Conservation (phyloP, 1,284 basidiomycete species). For the Paramarasmius palmivorus region DNA sequence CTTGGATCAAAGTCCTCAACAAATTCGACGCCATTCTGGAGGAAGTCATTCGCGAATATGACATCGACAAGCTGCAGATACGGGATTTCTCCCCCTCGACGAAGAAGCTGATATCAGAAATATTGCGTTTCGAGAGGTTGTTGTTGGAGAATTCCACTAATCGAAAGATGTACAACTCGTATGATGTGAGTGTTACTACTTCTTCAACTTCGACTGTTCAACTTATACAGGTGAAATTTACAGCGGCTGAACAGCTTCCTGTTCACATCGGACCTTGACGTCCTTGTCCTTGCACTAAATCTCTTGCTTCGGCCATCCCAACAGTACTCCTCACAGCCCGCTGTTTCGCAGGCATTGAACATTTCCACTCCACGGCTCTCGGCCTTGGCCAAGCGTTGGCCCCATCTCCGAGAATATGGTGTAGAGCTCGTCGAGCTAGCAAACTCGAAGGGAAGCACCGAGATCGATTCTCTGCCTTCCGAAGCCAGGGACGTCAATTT, state of each 20-base stretch:
- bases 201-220: not conserved
- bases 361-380: slow-evolving; percentile 75
- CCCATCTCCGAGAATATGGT: slow-evolving; percentile 72
- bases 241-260: slow-evolving; percentile 91
- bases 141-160: slow-evolving; percentile 98
- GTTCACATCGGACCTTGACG: slow-evolving; percentile 86
- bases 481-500: slow-evolving; percentile 78
- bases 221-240: not conserved
- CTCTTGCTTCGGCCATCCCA: slow-evolving; percentile 91
- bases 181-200: slow-evolving; percentile 73
- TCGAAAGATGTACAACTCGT: slow-evolving; percentile 94
- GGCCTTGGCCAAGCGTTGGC: slow-evolving; percentile 74
- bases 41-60: slow-evolving; percentile 81
- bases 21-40: slow-evolving; percentile 92
- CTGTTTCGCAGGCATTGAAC: slow-evolving; percentile 74
- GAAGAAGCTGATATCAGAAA: slow-evolving; percentile 78
- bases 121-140: slow-evolving; percentile 87
- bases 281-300: slow-evolving; percentile 83
- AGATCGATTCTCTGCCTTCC: slow-evolving; percentile 59
- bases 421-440: slow-evolving; percentile 71
- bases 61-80: slow-evolving; percentile 80
- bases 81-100: slow-evolving; percentile 78
- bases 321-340: slow-evolving; percentile 86
- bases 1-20: slow-evolving; percentile 95
- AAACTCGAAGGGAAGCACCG: slow-evolving; percentile 47